Conservation (phyloP, 2,329 filamentous ascomycete genomes). For the Clonostachys chloroleuca region DNA sequence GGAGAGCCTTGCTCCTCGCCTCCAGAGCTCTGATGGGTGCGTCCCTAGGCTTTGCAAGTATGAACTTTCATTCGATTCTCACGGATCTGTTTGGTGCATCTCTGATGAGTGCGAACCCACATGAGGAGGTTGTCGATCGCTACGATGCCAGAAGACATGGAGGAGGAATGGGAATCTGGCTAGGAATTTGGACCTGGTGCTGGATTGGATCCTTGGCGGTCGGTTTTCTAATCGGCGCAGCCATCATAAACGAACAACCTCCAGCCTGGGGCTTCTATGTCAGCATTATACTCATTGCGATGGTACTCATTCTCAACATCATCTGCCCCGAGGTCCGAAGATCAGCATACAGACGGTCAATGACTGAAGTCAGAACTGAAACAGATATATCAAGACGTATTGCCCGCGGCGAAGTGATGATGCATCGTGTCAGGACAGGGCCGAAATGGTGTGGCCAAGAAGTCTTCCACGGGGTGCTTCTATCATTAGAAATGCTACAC, state of each 20-base stretch:
- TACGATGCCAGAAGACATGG: conserved; percentile 71
- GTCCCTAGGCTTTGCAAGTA: conserved; percentile 69
- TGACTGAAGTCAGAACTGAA: conserved; percentile 57
- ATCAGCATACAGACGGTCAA: conserved; percentile 62
- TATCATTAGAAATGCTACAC: conserved; percentile 66
- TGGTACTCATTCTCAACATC: conserved; percentile 65
- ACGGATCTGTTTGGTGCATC: conserved; percentile 75
- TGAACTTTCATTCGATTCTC: conserved; percentile 70
- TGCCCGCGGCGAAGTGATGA: conserved; percentile 69
- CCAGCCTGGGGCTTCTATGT: conserved; percentile 76
- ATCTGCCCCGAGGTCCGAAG: conserved; percentile 68
- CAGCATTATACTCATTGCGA: conserved; percentile 61
- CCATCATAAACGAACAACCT: conserved; percentile 58
- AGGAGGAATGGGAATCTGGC: conserved; percentile 76
- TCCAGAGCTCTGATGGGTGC: conserved; percentile 64
- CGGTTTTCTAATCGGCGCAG: conserved; percentile 68
- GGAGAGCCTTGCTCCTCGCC: conserved; percentile 56
- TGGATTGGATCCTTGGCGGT: conserved; percentile 67
- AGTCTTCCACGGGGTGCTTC: conserved; percentile 62
- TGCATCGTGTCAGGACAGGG: conserved; percentile 68
- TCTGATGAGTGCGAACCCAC: conserved; percentile 66
- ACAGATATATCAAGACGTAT: conserved; percentile 51
- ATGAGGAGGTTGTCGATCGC: conserved; percentile 64
- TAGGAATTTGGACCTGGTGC: conserved; percentile 75
- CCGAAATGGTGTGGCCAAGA: conserved; percentile 77